Conservation (phyloP, 2,329 filamentous ascomycete genomes). For the Ampelomyces quisqualis region DNA sequence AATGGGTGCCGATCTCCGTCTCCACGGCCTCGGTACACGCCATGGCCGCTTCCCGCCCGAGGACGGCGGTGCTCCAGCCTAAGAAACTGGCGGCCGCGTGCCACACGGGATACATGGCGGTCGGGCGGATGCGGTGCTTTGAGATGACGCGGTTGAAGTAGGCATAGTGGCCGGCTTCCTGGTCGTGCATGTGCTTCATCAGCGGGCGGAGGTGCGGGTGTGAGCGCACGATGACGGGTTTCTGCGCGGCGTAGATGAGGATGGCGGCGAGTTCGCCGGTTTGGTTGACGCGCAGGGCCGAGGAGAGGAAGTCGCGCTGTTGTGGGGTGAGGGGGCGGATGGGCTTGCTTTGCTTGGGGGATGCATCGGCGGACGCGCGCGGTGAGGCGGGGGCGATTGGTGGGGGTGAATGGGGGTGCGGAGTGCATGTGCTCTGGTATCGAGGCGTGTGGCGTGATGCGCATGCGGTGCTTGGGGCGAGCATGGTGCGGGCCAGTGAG, state of each 20-base stretch:
- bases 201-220: constrained; percentile 86
- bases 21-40: constrained; percentile 98
- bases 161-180: constrained; percentile 82
- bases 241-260: constrained; percentile 89
- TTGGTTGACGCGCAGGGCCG: constrained; percentile 84
- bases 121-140: constrained; percentile 86
- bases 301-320: constrained; percentile 43
- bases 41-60: constrained; percentile 95
- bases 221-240: constrained; percentile 71
- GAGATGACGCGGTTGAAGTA: constrained; percentile 84
- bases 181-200: constrained; percentile 98
- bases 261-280: constrained; percentile 96
- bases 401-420: constrained; percentile 5
- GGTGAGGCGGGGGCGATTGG: constrained; percentile 4
- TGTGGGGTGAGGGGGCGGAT: constrained; percentile 31
- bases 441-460: constrained; percentile 15
- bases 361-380: constrained; percentile 9
- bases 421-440: constrained; percentile 16
- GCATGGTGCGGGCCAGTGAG: constrained; percentile 12
- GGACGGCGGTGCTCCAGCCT: constrained; percentile 83
- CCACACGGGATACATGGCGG: constrained; percentile 91
- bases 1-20: constrained; percentile 95
- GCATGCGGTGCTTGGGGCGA: constrained; percentile 26
- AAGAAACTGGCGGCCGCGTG: constrained; percentile 73
- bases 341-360: constrained; percentile 11